Conservation (phyloP, 2,329 filamentous ascomycete species). For the Pseudogymnoascus sp. region DNA sequence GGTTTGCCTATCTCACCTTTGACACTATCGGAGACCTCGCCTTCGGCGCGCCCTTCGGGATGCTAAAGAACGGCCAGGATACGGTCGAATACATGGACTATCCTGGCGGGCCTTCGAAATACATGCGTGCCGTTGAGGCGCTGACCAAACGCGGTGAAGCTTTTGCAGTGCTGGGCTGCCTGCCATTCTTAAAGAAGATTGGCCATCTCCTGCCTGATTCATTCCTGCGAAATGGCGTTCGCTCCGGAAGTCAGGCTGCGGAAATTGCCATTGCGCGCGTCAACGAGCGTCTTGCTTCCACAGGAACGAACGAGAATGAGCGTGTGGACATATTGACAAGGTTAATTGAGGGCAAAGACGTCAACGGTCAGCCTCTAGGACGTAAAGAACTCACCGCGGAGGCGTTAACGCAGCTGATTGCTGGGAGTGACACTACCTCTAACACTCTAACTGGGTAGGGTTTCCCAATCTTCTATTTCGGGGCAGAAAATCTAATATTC, state of each 20-base stretch:
- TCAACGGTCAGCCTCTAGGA: conserved; percentile 63
- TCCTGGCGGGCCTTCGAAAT: conserved; percentile 51
- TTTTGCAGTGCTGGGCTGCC: conserved; percentile 64
- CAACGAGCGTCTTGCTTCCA: conserved; percentile 56
- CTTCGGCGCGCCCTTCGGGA: conserved; percentile 35
- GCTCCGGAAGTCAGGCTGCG: conserved; percentile 67
- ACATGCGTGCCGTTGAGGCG: conserved; percentile 71
- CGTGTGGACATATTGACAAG: conserved; percentile 71
- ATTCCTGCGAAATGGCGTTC: conserved; percentile 65
- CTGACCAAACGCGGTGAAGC: conserved; percentile 83
- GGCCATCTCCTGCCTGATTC: conserved; percentile 69
- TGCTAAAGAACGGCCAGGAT: conserved; percentile 29
- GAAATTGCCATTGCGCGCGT: conserved; percentile 81
- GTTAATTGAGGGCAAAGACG: conserved; percentile 77
- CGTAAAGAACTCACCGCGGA: conserved; percentile 75
- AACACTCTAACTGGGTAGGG: conserved; percentile 45
- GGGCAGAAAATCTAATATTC: conserved; percentile 33
- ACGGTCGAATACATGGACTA: conserved; percentile 51
- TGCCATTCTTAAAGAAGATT: conserved; percentile 65
- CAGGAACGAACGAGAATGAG: conserved; percentile 49
- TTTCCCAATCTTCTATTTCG: neutral
- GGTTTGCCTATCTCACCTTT: conserved; percentile 32
- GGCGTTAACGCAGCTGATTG: conserved; percentile 77
- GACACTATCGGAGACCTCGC: conserved; percentile 36
- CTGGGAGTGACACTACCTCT: conserved; percentile 63